Base-by-base conservation (phyloP, 2,329 filamentous ascomycete species). In the Ascochyta lentis region DNA sequence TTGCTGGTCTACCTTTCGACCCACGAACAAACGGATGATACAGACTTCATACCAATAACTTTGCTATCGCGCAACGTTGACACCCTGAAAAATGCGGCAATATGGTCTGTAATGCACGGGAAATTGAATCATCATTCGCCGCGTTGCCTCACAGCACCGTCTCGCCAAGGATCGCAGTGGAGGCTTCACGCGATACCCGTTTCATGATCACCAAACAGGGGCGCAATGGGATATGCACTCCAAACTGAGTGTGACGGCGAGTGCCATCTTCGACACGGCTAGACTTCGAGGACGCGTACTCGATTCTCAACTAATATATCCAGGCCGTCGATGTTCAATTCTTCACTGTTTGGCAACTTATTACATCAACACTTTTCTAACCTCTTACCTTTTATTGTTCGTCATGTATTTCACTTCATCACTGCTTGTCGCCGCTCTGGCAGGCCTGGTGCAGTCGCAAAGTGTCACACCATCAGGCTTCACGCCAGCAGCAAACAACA, bases 381-480 rank as follows among this genome's bases (percentile, higher is more conserved):
- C 24, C 12, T 31, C 33, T 37, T 27, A 23, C 16, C 35, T 16
- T n/a, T 15, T 6, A 6, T 27, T 9, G 15, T 13, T 12, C 50
- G 61, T 23, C 29, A 74, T 73, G 70, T 54, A 68, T 42, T 61
- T 71, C 51, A 45, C 58, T 29, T 57, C 64, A 19, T 65, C 69
- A 22, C 8, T 73, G 22, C 12, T 73, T 3, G 31, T 68, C 12
- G 68, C 61, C 16, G 63, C 61, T 38, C 42, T 72, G 45, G 58
- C 59, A 10, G 49, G 65, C 48, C 38, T 69, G 54, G 67, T 64
- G 49, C 70, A 65, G 58, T 71, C 71, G 54, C 72, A 75, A 60
- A 57, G 49, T 23, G 49, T 52, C 27, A 69, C 65, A 23, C 72
- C 72, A 7, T 16, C 56, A 43, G 70, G 66, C 33, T 75, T 75